phyloP scores from a whole-genome alignment of 2,329 filamentous ascomycete genomes.

The Fusarium sambucinum region DNA sequence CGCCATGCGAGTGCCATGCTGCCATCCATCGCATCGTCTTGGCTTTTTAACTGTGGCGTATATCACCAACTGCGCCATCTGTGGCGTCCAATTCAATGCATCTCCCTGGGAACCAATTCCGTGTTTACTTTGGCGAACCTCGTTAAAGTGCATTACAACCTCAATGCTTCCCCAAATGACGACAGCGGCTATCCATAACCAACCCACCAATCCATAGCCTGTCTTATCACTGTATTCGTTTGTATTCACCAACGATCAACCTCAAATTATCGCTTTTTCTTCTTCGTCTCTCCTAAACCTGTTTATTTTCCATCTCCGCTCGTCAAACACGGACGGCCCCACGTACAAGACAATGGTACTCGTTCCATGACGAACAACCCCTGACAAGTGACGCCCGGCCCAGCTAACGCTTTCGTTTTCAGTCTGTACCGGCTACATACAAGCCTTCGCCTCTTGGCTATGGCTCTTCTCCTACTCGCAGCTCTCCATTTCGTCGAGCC shows the following conservation, averaged over 20 bases:
- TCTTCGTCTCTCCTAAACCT: conserved; percentile 25
- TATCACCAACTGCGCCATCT: conserved; percentile 11
- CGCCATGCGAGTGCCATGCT: conserved; percentile 44
- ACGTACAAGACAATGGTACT: conserved; percentile 52
- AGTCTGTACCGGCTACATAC: conserved; percentile 70
- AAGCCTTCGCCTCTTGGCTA: conserved; percentile 80
- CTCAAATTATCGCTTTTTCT: conserved; percentile 12
- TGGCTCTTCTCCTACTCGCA: conserved; percentile 71
- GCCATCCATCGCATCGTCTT: conserved; percentile 10
- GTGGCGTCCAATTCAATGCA: conserved; percentile 32
- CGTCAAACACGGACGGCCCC: conserved; percentile 39
- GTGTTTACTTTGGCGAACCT: conserved; percentile 45
- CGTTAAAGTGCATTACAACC: conserved; percentile 34
- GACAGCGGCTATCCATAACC: conserved; percentile 32
- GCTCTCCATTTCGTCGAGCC: conserved; percentile 72
- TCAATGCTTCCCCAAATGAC: conserved; percentile 34
- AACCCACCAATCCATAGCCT: conserved; percentile 17
- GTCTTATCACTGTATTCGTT: conserved; percentile 1
- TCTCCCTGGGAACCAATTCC: conserved; percentile 45
- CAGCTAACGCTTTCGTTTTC: conserved; percentile 49
- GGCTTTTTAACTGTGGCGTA: conserved; percentile 35
- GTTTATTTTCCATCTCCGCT: conserved; percentile 41
- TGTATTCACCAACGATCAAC: conserved; percentile 13
- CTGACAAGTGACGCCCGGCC: conserved; percentile 41
- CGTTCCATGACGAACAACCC: conserved; percentile 43